Evolutionary conservation across 2,329 filamentous ascomycete genomes (phyloP), one percentile per base, ranked within the genome.

Genomic region (Neobulgaria alba): DNA sequence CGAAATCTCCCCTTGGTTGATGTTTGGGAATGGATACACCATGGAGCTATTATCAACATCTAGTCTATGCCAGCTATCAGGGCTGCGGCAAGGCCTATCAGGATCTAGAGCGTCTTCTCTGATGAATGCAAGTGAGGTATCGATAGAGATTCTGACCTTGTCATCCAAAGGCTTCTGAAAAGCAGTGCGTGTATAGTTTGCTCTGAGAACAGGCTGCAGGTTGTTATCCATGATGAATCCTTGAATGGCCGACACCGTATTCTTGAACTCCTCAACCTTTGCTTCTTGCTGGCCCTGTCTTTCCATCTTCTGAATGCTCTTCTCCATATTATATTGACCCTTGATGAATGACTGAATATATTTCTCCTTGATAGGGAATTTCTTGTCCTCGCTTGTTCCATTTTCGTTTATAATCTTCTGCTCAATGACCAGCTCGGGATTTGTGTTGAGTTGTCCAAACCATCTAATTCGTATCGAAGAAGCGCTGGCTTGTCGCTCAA

Each of bases 111-210:
- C 75, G 54, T 83, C 79, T 57, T 83, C 79, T 36, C 79, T 73
- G 56, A 98, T 93, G 53, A 96, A 83, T 17, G 87, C 88, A 21
- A 98, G 71, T 53, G 94, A 79, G 0, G 88, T 95, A 61, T 98
- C 92, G 45, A 98, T 84, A 4, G 88, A 89, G 53, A 98, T 85
- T 40, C 92, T 80, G 34, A 98, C 81, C 15, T 85, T 82, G 61
- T 93, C 80, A 59, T 98, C 89, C 10, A 85, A 79, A 4, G 92
- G 92, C 51, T 95, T 95, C 63, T 98, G 92, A 68, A 96, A 98
- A 1, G 92, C 92, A 1, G 88, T 94, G 47, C 92, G 84, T 29
- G 81, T 85, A 61, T 96, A 96, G 64, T 94, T 95, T 48, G 92
- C 92, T 37, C 92, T 79, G 39, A 98, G 63, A 21, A 95, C 75